These are phyloP conservation scores for Zalaria sp. DNA, from an alignment of 2,329 filamentous ascomycete species.

Conservation along the genomic window DNA sequence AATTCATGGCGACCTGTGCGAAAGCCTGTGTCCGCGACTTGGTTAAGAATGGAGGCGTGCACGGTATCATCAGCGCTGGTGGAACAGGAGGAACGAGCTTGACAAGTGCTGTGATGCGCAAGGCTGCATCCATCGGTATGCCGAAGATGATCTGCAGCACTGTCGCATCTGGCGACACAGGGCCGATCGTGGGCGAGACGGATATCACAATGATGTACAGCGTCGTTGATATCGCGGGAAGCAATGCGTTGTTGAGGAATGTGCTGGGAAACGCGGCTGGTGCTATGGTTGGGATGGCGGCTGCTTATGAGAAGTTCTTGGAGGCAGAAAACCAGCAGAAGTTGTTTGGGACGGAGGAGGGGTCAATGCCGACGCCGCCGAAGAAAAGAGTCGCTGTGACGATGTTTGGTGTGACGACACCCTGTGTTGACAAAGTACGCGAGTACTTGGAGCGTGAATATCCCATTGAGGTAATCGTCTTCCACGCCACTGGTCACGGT, in stretches of 20 bases:
- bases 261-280: constrained; percentile 50
- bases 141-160: constrained; percentile 60
- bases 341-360: not conserved
- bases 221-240: constrained; percentile 55
- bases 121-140: constrained; percentile 48
- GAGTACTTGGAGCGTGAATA: constrained; percentile 31
- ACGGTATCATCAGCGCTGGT: constrained; percentile 44
- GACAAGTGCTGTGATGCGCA: constrained; percentile 45
- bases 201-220: constrained; percentile 59
- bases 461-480: constrained; percentile 46
- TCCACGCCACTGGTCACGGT: constrained; percentile 57
- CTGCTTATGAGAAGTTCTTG: constrained; percentile 22
- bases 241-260: constrained; percentile 43
- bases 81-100: constrained; percentile 51
- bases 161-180: constrained; percentile 52
- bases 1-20: constrained; percentile 38
- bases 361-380: not conserved
- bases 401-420: constrained; percentile 65
- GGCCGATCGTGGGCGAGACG: constrained; percentile 49
- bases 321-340: not conserved
- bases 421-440: constrained; percentile 44
- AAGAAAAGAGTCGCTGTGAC: constrained; percentile 47
- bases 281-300: constrained; percentile 45
- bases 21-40: constrained; percentile 28
- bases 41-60: constrained; percentile 39